These are phyloP conservation scores for Actinomortierella wolfii DNA, from an alignment of 371 early-diverging fungal genomes.

Conservation along the genomic window DNA sequence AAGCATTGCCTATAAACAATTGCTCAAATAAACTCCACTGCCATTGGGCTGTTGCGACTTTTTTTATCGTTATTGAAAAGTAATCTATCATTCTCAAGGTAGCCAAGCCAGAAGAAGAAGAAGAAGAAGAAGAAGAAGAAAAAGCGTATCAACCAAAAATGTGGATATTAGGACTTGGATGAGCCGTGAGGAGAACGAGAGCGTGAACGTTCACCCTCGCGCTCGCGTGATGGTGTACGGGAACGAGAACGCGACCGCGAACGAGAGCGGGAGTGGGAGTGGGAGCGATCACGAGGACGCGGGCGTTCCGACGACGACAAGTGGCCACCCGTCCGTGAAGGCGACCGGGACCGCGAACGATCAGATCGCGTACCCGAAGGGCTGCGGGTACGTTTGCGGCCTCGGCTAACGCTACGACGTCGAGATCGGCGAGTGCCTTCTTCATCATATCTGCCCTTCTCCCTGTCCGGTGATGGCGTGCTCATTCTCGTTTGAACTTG, in stretches of 20 bases:
- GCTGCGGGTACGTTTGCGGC: slow-evolving; percentile 11
- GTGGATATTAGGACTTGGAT: too few relatives aligned
- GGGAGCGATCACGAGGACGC: neutral
- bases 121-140: too few relatives aligned
- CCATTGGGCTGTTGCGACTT: neutral
- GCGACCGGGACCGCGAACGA: slow-evolving; percentile 15
- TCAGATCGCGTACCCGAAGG: neutral
- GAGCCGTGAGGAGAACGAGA: neutral
- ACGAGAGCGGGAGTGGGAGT: neutral
- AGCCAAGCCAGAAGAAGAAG: too few relatives aligned
- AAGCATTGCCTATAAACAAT: too few relatives aligned
- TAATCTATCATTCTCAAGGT: too few relatives aligned
- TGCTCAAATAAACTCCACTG: too few relatives aligned
- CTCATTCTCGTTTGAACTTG: slow-evolving; percentile 15
- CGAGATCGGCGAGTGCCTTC: slow-evolving; percentile 13
- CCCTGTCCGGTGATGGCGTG: neutral
- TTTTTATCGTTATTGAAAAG: neutral
- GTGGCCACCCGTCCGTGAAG: neutral
- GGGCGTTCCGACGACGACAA: neutral
- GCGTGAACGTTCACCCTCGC: neutral
- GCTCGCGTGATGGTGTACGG: too few relatives aligned
- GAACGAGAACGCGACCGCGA: neutral
- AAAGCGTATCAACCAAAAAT: too few relatives aligned
- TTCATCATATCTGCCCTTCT: slow-evolving; percentile 3
- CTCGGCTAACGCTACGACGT: neutral